Evolutionary conservation across 768 basidiomycete genomes (phyloP), one percentile per base, ranked within the genome.

Genomic region (Plicaturopsis crispa): DNA sequence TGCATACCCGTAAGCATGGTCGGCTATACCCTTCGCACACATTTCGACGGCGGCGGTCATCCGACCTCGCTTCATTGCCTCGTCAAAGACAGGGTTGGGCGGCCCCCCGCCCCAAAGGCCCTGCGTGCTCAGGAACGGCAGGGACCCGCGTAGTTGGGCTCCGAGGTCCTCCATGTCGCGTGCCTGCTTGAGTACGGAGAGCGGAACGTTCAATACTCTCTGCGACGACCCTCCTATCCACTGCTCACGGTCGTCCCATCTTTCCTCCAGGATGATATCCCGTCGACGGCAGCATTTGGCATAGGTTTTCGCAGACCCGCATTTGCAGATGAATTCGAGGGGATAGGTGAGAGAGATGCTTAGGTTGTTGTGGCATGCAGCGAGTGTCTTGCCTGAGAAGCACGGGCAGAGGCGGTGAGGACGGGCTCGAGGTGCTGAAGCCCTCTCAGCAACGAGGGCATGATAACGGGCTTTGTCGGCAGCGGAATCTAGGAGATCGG

Each of bases 321-420:
- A 51, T 11, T n/a, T 31, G 26, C 55, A 56, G 24, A 48, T 41
- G 31, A 51, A 54, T 20, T 49, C 38, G 4, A 36, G 36, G 2
- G 55, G 55, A 31, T 51, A 51, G 3, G 43, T 46, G 14, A 26
- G 40, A 2, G 39, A 36, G 3, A 39, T 31, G 14, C 10, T 20
- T 8, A 8, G 26, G 3, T 43, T 14, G 13, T 36, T 39, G 42
- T 57, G 55, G 37, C 55, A 55, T 2, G 44, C 36, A 0, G 42
- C 23, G 19, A 51, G 39, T 11, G 44, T 31, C 38, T 48, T 36
- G 5, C 54, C 54, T 17, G 54, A 55, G 40, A 46, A 57, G 38
- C 55, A 57, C 1, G 55, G 52, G 30, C 55, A 55, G 6, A 40
- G 36, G 14, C 48, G 45, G 4, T 35, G 38, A 6, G 48, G 51